phyloP scores from a whole-genome alignment of 441 rosid genomes.

The Gossypium trilobum region DNA sequence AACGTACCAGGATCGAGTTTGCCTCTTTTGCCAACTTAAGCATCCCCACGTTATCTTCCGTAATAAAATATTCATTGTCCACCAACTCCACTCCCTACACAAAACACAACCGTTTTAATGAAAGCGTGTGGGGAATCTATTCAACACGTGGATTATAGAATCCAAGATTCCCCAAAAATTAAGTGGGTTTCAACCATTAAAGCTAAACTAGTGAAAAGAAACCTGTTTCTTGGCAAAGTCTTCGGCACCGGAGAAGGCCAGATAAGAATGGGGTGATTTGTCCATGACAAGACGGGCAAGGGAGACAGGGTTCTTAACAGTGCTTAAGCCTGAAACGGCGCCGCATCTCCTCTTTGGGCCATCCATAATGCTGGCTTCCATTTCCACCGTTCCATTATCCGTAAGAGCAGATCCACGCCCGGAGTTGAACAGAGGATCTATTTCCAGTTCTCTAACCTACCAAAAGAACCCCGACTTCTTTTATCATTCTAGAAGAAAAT shows the following conservation, averaged over 20 bases:
- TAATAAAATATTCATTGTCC: slow-evolving; percentile 66
- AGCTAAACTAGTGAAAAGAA: slow-evolving; percentile 18
- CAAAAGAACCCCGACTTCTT: not conserved
- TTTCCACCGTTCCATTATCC: slow-evolving; percentile 74
- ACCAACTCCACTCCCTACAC: slow-evolving; percentile 68
- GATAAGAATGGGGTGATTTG: slow-evolving; percentile 84
- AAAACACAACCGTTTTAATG: not conserved
- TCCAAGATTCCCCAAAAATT: not conserved
- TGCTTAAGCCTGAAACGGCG: slow-evolving; percentile 78
- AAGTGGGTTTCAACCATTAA: not conserved
- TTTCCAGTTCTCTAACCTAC: slow-evolving; percentile 77
- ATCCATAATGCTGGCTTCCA: slow-evolving; percentile 97
- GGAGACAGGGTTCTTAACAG: slow-evolving; percentile 77
- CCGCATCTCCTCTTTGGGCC: slow-evolving; percentile 77
- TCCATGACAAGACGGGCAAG: slow-evolving; percentile 93
- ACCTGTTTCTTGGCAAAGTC: slow-evolving; percentile 79
- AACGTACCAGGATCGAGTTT: slow-evolving; percentile 64
- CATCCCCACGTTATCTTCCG: slow-evolving; percentile 74
- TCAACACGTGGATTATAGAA: not conserved
- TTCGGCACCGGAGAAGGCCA: slow-evolving; percentile 82
- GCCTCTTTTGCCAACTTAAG: slow-evolving; percentile 76
- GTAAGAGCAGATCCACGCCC: slow-evolving; percentile 91
- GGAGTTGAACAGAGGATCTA: slow-evolving; percentile 82
- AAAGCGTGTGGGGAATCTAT: not conserved
- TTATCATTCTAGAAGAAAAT: not conserved